Percentiles rank a stretch among this genome's conserved stretches.
phyloP scores from a whole-genome alignment of 1,284 basidiomycete genomes.

The Ustilago esculenta region DNA sequence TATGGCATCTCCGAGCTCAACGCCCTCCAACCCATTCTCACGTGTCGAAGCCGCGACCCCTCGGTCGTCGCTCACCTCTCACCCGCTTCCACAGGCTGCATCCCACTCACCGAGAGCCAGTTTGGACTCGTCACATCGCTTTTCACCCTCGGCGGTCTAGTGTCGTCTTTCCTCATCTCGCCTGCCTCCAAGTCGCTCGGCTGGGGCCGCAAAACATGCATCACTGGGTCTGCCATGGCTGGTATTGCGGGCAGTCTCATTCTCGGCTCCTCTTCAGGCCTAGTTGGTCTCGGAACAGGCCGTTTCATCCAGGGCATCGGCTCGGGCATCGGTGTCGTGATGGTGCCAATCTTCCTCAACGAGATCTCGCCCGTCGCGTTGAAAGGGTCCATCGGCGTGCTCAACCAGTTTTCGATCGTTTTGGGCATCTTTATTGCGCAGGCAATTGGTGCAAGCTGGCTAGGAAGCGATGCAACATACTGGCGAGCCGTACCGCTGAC shows the following conservation, averaged over 20 bases:
- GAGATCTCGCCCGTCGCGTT: slow-evolving; percentile 80
- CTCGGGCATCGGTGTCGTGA: slow-evolving; percentile 83
- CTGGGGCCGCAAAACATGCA: slow-evolving; percentile 28
- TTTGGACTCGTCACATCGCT: slow-evolving; percentile 84
- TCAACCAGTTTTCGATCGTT: slow-evolving; percentile 73
- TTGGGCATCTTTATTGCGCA: slow-evolving; percentile 67
- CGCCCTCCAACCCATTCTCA: slow-evolving; percentile 53
- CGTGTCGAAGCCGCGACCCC: slow-evolving; percentile 30
- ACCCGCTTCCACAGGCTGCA: slow-evolving; percentile 35
- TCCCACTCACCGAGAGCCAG: slow-evolving; percentile 42
- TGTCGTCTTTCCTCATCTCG: slow-evolving; percentile 70
- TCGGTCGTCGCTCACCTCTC: slow-evolving; percentile 5
- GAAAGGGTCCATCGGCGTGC: slow-evolving; percentile 79
- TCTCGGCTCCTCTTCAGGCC: slow-evolving; percentile 16
- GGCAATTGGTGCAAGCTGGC: slow-evolving; percentile 66
- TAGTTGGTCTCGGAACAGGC: slow-evolving; percentile 25
- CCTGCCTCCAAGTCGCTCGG: slow-evolving; percentile 29
- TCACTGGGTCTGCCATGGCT: slow-evolving; percentile 29
- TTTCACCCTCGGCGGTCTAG: slow-evolving; percentile 86
- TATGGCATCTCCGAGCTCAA: slow-evolving; percentile 64
- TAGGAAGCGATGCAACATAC: slow-evolving; percentile 17
- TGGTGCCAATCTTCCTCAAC: slow-evolving; percentile 84
- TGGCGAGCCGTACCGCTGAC: slow-evolving; percentile 68
- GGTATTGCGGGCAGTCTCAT: slow-evolving; percentile 23
- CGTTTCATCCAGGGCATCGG: slow-evolving; percentile 78